Evolutionary conservation across 805 yeast genomes (phyloP).

Genomic region (Grigorovia jiainica): DNA sequence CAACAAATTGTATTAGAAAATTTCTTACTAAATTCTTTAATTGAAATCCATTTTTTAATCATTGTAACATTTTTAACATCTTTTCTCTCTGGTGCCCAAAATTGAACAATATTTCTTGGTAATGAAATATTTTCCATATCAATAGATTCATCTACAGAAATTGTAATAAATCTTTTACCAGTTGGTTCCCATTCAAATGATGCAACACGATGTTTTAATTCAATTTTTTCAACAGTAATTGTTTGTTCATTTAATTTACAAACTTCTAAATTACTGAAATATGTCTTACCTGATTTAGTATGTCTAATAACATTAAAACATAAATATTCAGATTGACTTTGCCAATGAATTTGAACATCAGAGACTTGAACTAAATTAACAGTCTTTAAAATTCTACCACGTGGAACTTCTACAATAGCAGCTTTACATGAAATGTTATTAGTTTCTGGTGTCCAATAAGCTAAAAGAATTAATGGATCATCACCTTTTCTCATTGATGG

Average conservation of each 20-base stretch:
- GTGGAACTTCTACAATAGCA: constrained; percentile 77
- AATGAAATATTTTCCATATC: constrained; percentile 47
- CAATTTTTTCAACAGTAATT: constrained; percentile 90
- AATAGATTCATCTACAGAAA: constrained; percentile 48
- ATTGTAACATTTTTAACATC: constrained; percentile 27
- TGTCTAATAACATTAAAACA: constrained; percentile 96
- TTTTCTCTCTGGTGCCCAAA: constrained; percentile 68
- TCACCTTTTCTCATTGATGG: constrained; percentile 45
- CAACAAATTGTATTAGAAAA: constrained; percentile 66
- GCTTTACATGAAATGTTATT: constrained; percentile 92
- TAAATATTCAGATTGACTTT: constrained; percentile 68
- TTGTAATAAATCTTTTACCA: constrained; percentile 75
- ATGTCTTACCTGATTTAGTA: constrained; percentile 87
- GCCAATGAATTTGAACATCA: constrained; percentile 90
- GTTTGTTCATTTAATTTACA: constrained; percentile 81
- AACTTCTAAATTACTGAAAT: constrained; percentile 85
- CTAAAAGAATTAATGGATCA: constrained; percentile 55
- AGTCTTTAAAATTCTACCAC: constrained; percentile 76
- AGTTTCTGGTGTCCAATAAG: constrained; percentile 96
- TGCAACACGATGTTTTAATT: constrained; percentile 78
- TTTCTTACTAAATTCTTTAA: constrained; percentile 51
- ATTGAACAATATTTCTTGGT: constrained; percentile 55
- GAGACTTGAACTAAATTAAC: constrained; percentile 91
- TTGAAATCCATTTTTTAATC: constrained; percentile 48
- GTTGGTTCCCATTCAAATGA: constrained; percentile 95